phyloP scores from a whole-genome alignment of 768 basidiomycete species.

The Pulveroboletus sp. region DNA sequence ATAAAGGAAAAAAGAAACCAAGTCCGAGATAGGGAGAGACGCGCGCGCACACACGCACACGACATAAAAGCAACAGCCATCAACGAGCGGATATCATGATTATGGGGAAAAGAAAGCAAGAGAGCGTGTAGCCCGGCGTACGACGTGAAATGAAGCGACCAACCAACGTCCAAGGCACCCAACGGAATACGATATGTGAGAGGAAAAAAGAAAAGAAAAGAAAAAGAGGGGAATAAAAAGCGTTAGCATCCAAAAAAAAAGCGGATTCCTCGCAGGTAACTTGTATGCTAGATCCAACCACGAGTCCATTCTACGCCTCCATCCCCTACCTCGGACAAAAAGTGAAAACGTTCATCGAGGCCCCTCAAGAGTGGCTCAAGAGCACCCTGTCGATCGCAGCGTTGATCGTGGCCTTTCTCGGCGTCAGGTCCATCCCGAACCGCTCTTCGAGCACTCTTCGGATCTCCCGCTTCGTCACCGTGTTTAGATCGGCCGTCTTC shows the following conservation, averaged over 20 bases:
- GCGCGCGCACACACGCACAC: neutral
- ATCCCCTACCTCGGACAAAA: slow-evolving; percentile 2
- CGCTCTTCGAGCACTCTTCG: slow-evolving; percentile 78
- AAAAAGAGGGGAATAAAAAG: neutral
- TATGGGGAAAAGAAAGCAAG: neutral
- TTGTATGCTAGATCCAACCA: slow-evolving; percentile 18
- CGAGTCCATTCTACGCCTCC: slow-evolving; percentile 19
- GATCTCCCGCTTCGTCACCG: slow-evolving; percentile 90
- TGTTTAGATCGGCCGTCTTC: slow-evolving; percentile 78
- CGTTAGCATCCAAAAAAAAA: slow-evolving; percentile 15
- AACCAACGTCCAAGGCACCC: slow-evolving; percentile 12
- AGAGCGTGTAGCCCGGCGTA: neutral
- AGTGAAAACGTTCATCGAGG: neutral
- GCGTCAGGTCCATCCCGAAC: slow-evolving; percentile 74
- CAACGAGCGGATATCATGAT: neutral
- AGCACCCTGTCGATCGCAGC: slow-evolving; percentile 72
- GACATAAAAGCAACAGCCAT: too few relatives aligned
- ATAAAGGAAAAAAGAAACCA: neutral
- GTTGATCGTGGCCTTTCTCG: slow-evolving; percentile 74
- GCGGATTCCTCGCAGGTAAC: slow-evolving; percentile 8
- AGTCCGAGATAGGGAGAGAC: neutral
- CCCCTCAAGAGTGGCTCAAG: slow-evolving; percentile 41
- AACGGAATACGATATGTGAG: slow-evolving; percentile 2
- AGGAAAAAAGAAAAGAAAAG: neutral
- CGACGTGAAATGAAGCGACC: neutral